Base-by-base conservation (phyloP, 805 yeast species). In the Clavispora vitiphila region DNA sequence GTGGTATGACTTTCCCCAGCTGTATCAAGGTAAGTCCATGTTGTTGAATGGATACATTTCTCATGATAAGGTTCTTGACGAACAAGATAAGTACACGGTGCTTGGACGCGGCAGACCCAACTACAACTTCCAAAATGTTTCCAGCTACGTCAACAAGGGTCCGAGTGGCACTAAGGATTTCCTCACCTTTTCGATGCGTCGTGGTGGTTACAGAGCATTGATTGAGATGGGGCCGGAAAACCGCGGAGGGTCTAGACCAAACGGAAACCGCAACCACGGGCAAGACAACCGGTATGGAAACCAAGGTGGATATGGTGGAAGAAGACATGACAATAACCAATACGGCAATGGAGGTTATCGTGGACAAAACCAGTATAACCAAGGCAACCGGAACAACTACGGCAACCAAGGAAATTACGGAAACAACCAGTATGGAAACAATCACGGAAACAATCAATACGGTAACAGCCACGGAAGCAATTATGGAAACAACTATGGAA, bases 11-110 rank as follows among this genome's bases (percentile, higher is more conserved):
- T 74, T 82, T 75, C 91, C 96, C 3, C 64, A 71, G 2, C 68
- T 74, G 44, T 67, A 66, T 29, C 70, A 63, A 11, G 83, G 88
- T 24, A 93, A 91, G 58, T 83, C 95, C 1, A 85, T 93, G 84
- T 67, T 91, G 18, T 61, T 91, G 48, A 84, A 81, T 35, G 97
- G 97, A 0, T 87, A 70, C 55, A 78, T 80, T 45, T 75, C 88
- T 5, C 83, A 80, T 44, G 64, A 65, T 26, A 70, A 72, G 15
- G 81, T 81, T 7, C 66, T 91, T 35, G 78, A 79, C 4, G 77
- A 76, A 30, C 83, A 81, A 37, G 97, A 90, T 39, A 76, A 72
- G 42, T 87, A 83, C 47, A 65, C 73, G 9, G 69, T 87, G 11
- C 54, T 72, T 24, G 74, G 79, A 51, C 79, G 78, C 25, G 60